Percentiles rank a stretch among this genome's conserved stretches.
Conservation (phyloP, 805 yeast genomes). For the Saturnispora gosingensis region DNA sequence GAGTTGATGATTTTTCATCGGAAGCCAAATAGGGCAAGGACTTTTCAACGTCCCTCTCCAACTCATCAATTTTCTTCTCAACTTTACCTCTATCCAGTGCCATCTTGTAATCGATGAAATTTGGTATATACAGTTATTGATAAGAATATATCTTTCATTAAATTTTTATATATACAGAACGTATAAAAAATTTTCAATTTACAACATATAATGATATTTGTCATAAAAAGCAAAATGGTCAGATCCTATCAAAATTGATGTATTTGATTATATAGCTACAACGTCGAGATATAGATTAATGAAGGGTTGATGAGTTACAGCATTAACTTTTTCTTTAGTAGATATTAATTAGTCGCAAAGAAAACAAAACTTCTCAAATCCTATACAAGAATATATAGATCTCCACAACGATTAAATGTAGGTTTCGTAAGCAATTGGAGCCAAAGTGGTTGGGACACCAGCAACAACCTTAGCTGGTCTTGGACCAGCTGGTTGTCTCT, state of each 20-base stretch:
- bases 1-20: constrained; percentile 61
- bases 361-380: constrained; percentile 1
- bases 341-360: constrained; percentile 5
- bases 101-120: background rate
- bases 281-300: background rate
- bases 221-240: background rate
- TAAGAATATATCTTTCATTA: background rate
- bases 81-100: constrained; percentile 2
- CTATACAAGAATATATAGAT: constrained; percentile 6
- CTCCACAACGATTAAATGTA: constrained; percentile 55
- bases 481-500: constrained; percentile 99
- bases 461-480: constrained; percentile 83
- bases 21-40: constrained; percentile 57
- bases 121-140: background rate
- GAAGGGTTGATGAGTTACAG: background rate
- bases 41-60: constrained; percentile 42
- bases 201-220: background rate
- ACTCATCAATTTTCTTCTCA: constrained; percentile 13
- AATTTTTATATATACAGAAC: background rate
- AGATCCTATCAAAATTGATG: no score
- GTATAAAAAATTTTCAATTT: constrained; percentile 4
- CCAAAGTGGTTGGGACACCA: constrained; percentile 91
- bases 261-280: no score
- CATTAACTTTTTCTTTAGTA: background rate
- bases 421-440: constrained; percentile 99